Percentiles rank a stretch among this genome's conserved stretches.
phyloP scores from a whole-genome alignment of 805 yeast genomes.

The Yarrowia deformans region DNA sequence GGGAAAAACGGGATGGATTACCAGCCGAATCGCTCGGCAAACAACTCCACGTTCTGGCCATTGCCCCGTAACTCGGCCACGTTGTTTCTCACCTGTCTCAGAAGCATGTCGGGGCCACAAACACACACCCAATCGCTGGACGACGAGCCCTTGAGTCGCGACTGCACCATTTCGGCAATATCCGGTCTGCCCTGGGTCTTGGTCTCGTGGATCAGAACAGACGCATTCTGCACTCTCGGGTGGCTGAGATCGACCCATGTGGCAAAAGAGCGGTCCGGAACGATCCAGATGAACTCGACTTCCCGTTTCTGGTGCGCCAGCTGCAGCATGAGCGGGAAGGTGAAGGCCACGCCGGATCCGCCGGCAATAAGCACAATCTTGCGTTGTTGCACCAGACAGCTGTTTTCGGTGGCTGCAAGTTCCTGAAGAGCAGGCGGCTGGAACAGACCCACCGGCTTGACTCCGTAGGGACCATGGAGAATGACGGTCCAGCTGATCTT shows the following conservation, averaged over 20 bases:
- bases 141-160: constrained; percentile 30
- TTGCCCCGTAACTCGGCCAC: constrained; percentile 46
- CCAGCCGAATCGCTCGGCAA: constrained; percentile 50
- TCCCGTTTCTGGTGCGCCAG: constrained; percentile 40
- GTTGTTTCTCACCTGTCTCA: constrained; percentile 47
- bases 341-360: constrained; percentile 50
- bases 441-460: constrained; percentile 41
- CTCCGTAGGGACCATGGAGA: constrained; percentile 46
- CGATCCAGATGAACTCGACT: constrained; percentile 48
- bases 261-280: constrained; percentile 46
- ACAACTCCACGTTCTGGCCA: constrained; percentile 45
- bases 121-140: constrained; percentile 45
- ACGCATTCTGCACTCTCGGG: constrained; percentile 26
- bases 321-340: constrained; percentile 45
- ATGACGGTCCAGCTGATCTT: constrained; percentile 35
- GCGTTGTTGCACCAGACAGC: constrained; percentile 43
- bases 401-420: constrained; percentile 34
- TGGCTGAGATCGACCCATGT: constrained; percentile 47
- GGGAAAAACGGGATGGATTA: constrained; percentile 15
- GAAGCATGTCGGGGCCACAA: constrained; percentile 49
- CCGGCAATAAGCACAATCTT: constrained; percentile 48
- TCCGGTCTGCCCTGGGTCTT: constrained; percentile 49
- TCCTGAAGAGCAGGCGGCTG: constrained; percentile 15
- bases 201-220: constrained; percentile 42
- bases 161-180: constrained; percentile 43